These are phyloP conservation scores for Barbarea vulgaris DNA, from an alignment of 345 rosid species.

Conservation along the genomic window DNA sequence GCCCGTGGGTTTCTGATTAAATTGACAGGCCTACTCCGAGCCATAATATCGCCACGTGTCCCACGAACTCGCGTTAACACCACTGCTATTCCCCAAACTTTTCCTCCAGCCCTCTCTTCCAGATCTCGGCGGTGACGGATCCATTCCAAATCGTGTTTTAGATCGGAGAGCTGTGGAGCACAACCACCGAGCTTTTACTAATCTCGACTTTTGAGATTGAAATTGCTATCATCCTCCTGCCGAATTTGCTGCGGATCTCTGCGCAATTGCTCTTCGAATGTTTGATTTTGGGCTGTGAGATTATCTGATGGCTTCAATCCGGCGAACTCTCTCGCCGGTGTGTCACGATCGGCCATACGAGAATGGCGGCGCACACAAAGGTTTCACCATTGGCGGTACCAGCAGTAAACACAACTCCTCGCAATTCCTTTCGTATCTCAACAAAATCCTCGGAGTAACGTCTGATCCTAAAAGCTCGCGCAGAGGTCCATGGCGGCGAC, in stretches of 20 bases:
- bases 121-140: slow-evolving; percentile 41
- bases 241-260: slow-evolving; percentile 17
- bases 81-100: not conserved
- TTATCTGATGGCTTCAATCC: slow-evolving; percentile 75
- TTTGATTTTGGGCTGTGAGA: slow-evolving; percentile 9
- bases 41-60: slow-evolving; percentile 34
- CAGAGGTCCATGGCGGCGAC: slow-evolving; percentile 59
- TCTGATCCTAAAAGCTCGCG: slow-evolving; percentile 49
- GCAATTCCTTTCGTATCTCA: slow-evolving; percentile 31
- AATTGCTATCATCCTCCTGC: not conserved
- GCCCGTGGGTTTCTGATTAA: too few relatives aligned
- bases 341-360: slow-evolving; percentile 59
- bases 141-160: slow-evolving; percentile 14
- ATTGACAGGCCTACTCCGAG: too few relatives aligned
- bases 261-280: not conserved
- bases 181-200: not conserved
- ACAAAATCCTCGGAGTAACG: slow-evolving; percentile 29
- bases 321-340: slow-evolving; percentile 87
- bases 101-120: not conserved
- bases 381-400: slow-evolving; percentile 38
- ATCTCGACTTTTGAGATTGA: not conserved
- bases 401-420: slow-evolving; percentile 51
- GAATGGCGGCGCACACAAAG: slow-evolving; percentile 52
- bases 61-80: slow-evolving; percentile 31
- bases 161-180: slow-evolving; percentile 16